Conservation (phyloP, 73 alveolate genomes). For the Breviolum minutum region DNA sequence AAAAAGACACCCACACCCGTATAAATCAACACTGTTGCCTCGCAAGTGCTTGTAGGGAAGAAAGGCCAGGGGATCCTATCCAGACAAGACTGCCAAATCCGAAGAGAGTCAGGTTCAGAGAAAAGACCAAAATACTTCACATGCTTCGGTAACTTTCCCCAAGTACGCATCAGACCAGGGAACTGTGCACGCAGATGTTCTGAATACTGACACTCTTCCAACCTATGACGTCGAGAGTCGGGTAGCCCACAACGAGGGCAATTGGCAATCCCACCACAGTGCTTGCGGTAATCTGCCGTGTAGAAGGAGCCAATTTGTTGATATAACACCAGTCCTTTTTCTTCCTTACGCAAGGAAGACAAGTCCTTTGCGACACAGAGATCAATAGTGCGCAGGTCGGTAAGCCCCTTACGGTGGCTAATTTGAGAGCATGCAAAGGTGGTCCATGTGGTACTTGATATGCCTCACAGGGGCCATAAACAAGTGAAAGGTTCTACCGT, state of each 20-base stretch:
- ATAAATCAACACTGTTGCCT: not conserved
- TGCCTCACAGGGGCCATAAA: not conserved
- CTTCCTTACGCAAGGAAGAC: not conserved
- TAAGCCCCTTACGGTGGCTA: not conserved
- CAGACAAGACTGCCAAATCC: not conserved
- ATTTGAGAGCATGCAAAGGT: not conserved
- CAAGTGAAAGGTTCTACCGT: not conserved
- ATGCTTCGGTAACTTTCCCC: not conserved
- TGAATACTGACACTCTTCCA: not conserved
- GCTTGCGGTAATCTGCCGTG: not conserved
- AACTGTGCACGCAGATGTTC: not conserved
- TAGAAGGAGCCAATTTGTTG: not conserved
- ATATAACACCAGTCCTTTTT: not conserved
- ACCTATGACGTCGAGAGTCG: not conserved
- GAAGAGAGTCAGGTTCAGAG: not conserved
- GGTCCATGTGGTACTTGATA: not conserved
- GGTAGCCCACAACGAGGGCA: not conserved
- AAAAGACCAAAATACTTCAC: not conserved
- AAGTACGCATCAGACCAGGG: not conserved
- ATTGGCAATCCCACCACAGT: not conserved
- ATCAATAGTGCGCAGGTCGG: not conserved
- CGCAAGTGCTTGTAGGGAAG: not conserved
- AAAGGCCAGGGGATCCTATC: not conserved
- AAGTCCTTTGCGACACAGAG: not conserved
- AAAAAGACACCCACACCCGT: not conserved